Evolutionary conservation across 1,284 basidiomycete genomes (phyloP), one percentile per base, ranked within the genome.

Genomic region (Sphaerobolus stellatus): DNA sequence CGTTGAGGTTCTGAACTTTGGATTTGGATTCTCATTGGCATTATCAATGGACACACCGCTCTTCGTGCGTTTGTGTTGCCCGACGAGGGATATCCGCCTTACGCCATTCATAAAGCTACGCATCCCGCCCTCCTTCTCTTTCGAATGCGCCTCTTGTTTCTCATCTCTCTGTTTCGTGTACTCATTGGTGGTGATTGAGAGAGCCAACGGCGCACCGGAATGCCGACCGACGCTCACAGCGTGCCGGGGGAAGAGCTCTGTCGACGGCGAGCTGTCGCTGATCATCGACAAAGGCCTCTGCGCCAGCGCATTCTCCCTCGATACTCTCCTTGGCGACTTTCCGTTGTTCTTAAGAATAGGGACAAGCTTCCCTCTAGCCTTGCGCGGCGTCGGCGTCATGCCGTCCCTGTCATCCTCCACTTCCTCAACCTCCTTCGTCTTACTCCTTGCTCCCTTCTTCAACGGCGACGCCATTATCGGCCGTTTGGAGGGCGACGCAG

Each of bases 101-200:
- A 57, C 47, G 9, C 56, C 54, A 22, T 51, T 50, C 28, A 50
- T 49, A 14, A 57, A 43, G 18, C 52, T 29, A 24, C 51, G 45
- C 25, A 52, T 45, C n/a, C 52, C 45, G 20, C 41, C 40, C 22
- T 57, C 52, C 47, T 20, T 53, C 14, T 54, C 56, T 25, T 50
- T 44, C 16, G 11, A 24, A 40, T 29, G 20, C 11, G 22, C 43
- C 44, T 47, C 51, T 13, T 29, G 47, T 18, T 43, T 33, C 48
- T 40, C 41, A 8, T 50, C 48, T 2, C 4, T 14, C 20, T 50
- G 22, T 22, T 43, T 40, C 18, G 20, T 14, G 13, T n/a, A 25
- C 20, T 31, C 2, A 20, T 38, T 14, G 22, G 24, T 20, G 5
- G 29, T 27, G 29, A 50, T 4, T 3, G n/a, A 18, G 5, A 31